A percentile compares a stretch with the other conserved stretches of the same genome.
phyloP scores from a whole-genome alignment of 345 rosid species.

The Populus deltoides region DNA sequence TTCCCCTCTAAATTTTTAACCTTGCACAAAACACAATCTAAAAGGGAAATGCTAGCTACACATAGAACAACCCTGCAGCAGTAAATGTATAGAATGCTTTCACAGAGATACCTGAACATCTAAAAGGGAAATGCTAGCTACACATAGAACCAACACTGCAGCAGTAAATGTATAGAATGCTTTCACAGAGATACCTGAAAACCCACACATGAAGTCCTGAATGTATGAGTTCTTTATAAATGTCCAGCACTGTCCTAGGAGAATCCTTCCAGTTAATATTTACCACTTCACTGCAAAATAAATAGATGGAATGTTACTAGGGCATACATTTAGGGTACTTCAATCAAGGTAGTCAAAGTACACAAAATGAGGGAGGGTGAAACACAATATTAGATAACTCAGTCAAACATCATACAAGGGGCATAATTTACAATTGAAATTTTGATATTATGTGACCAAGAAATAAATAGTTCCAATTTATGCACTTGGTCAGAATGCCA shows the following conservation, averaged over 20 bases:
- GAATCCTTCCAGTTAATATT: conserved; percentile 63
- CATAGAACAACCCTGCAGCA: background rate
- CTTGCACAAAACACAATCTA: too few species aligned
- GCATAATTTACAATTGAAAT: too few species aligned
- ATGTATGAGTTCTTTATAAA: conserved; percentile 70
- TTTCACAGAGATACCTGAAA: conserved; percentile 59
- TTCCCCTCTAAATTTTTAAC: too few species aligned
- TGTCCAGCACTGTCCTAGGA: conserved; percentile 63
- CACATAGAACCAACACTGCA: background rate
- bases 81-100: background rate
- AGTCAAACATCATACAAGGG: background rate
- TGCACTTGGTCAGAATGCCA: background rate
- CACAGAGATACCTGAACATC: conserved; percentile 63
- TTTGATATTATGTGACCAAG: background rate
- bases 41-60: background rate
- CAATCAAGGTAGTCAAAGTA: background rate
- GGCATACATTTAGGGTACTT: background rate
- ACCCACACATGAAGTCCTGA: conserved; percentile 84
- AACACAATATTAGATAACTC: background rate
- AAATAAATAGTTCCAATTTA: background rate
- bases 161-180: background rate
- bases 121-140: background rate
- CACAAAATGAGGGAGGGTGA: background rate
- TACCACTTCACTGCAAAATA: conserved; percentile 45
- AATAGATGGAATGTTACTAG: background rate